Conservation (phyloP, 345 rosid species). For the Garcia nutans region DNA sequence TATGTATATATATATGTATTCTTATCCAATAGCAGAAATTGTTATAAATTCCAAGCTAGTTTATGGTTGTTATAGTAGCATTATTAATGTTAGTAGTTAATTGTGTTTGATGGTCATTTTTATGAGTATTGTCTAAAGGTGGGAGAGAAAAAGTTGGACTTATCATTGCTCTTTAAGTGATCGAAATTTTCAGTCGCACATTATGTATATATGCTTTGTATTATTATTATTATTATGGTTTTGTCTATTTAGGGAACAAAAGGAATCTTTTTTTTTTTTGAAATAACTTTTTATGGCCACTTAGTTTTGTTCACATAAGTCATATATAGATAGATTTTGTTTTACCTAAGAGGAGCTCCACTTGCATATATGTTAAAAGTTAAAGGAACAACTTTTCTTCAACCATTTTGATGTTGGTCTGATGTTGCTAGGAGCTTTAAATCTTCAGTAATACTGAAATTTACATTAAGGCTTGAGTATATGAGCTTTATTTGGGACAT, state of each 20-base stretch:
- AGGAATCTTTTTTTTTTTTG: conserved; percentile 16
- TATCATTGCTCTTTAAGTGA: background rate
- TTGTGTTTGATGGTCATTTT: background rate
- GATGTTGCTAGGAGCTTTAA: background rate
- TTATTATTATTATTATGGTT: background rate
- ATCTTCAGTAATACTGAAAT: background rate
- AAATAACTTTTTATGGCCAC: background rate
- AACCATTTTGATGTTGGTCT: background rate
- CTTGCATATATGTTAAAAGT: background rate
- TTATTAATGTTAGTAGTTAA: too few species aligned
- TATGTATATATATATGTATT: too few species aligned
- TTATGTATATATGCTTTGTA: background rate
- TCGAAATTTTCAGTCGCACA: background rate
- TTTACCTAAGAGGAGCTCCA: conserved; percentile 1
- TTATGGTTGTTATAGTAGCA: background rate
- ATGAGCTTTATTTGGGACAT: background rate
- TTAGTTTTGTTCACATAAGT: background rate
- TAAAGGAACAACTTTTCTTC: background rate
- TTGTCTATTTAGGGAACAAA: background rate
- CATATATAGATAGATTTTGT: background rate
- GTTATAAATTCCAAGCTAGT: background rate
- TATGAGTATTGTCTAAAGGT: background rate
- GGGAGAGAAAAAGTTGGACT: background rate
- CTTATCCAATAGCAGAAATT: background rate
- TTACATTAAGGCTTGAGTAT: background rate